Percentiles rank a stretch among this genome's conserved stretches.
These are phyloP conservation scores for Chenopodium quinoa DNA, from an alignment of 148 eudicot genomes.

Conservation along the genomic window DNA sequence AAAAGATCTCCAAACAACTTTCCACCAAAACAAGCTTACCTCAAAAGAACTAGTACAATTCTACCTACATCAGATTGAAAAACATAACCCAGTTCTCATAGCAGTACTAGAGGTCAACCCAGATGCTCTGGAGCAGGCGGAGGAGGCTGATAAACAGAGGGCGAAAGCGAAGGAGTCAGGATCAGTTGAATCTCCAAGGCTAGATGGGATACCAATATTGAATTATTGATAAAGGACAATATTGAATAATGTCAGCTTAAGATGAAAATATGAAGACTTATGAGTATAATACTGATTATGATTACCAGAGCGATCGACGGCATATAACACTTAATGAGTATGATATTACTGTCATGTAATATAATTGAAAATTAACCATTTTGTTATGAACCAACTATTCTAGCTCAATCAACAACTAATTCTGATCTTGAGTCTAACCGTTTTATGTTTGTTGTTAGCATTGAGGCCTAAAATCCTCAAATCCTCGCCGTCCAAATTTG, in stretches of 20 bases:
- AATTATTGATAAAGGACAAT: conserved; percentile 38
- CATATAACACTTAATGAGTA: too few species aligned
- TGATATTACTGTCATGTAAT: too few species aligned
- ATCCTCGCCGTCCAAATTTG: too few species aligned
- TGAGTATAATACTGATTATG: too few species aligned
- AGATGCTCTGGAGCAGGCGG: conserved; percentile 30
- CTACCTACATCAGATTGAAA: conserved; percentile 46
- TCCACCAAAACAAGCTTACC: conserved; percentile 43
- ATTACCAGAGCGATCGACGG: too few species aligned
- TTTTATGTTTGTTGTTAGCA: too few species aligned
- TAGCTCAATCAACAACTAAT: too few species aligned
- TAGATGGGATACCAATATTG: conserved; percentile 43
- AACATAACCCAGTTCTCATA: conserved; percentile 43
- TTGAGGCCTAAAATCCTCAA: too few species aligned
- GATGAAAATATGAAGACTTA: too few species aligned
- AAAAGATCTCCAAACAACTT: conserved; percentile 41
- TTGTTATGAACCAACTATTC: too few species aligned
- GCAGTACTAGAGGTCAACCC: conserved; percentile 44
- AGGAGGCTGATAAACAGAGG: conserved; percentile 26
- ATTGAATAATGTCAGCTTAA: conserved; percentile 5
- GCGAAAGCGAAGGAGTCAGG: not conserved
- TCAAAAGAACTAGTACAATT: conserved; percentile 49
- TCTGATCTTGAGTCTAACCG: too few species aligned
- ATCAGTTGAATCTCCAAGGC: not conserved
- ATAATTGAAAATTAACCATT: too few species aligned